Evolutionary conservation across 1,284 basidiomycete species (phyloP), one percentile per base, ranked within the genome.

Genomic region (Moniliophthora roreri): DNA sequence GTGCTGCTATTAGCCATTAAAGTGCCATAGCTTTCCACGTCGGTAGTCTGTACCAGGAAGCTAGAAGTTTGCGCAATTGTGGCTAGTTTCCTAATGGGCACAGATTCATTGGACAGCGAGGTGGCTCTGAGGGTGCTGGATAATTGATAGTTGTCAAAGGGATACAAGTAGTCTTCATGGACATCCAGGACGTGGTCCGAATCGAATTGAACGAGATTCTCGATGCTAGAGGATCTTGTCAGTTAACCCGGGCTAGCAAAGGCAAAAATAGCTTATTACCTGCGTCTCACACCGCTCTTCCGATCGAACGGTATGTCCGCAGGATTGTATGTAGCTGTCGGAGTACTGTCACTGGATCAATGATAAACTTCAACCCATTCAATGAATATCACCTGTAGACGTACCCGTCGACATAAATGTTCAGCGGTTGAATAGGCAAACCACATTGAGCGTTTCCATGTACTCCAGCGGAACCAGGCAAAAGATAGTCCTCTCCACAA

Each of bases 181-280:
- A 81, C 80, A 58, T 84, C 80, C n/a, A 84, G 71, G 35, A 77
- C 74, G 59, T 83, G 77, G 57, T 81, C 77, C 53, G 74, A 79
- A 58, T 82, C 79, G 57, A 84, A 84, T 59, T 80, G 80, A 36
- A 78, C 74, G 13, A 81, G 69, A 56, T 76, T 79, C 60, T 82
- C 79, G 24, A 82, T 76, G 47, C 82, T 84, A 48, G 20, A 11
- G 39, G 20, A 37, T 38, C 9, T 26, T 18, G 42, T 20, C 32
- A 47, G 24, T 18, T 38, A 11, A 38, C 9, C 24, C 50, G 11
- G 45, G 18, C 23, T 13, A 48, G 4, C 18, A 34, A 44, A 3
- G 20, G 40, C 39, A 24, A 44, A 52, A 24, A 34, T 3, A 18
- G 5, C 8, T 47, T 2, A 66, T 53, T 56, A 80, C 80, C 69